Base-by-base conservation (phyloP, 1,139 yeast species). In the Blastobotrys apis region DNA sequence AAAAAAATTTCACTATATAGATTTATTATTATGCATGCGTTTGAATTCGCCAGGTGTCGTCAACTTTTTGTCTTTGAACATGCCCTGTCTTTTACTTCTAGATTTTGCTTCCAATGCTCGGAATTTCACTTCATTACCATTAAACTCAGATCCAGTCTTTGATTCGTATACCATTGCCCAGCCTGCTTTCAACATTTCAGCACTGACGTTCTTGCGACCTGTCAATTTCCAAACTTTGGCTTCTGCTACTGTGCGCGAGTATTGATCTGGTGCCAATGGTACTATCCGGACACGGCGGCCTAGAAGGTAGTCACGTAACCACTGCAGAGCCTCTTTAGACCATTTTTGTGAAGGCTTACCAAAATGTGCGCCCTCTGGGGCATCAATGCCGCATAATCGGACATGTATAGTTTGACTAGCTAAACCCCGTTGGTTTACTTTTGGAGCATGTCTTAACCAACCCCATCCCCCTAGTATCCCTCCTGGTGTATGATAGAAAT, bases 301-400 rank as follows among this genome's bases (percentile, higher is more conserved):
- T 41, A 81, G 59, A 0, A 90, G 59, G 54, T 77, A 83, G 15
- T 66, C 56, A 36, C 81, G 69, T 29, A 92, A 69, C 96, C 97
- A 92, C 3, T 59, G 58, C 47, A 90, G 65, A 0, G 97, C 94
- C 52, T 92, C 97, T 40, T 81, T 86, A 26, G 95, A 78, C 59
- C 67, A 84, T 0, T 94, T 94, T 60, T 92, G 98, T 0, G 95
- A 84, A 0, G 95, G 90, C 52, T 84, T 84, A 1, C 99, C 99
- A 66, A 87, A 92, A 68, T 92, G 97, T 1, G 95, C 78, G 34
- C 94, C 68, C 61, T 92, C 99, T 1, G 99, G 99, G 0, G 99
- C 98, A 70, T 92, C 99, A n/a, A 92, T 81, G 0, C 97, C 99
- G 63, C 94, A 84, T 26, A 92, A 66, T 39, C 99, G 71, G 12